These are phyloP conservation scores for Rauvolfia tetraphylla DNA, from an alignment of 257 asterid species.

Conservation along the genomic window DNA sequence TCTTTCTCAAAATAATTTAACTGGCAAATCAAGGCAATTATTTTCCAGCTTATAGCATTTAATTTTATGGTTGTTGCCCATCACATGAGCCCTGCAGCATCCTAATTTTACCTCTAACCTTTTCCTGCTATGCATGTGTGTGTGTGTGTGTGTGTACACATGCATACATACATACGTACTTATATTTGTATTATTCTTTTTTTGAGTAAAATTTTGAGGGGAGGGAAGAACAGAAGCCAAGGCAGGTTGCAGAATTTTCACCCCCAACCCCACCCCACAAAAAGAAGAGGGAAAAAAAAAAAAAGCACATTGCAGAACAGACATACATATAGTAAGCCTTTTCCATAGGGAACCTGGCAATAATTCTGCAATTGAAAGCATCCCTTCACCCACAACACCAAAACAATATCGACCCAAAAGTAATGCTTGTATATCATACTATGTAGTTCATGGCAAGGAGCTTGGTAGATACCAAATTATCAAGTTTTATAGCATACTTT, in stretches of 20 bases:
- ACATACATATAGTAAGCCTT: no score
- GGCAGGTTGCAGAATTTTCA: not conserved
- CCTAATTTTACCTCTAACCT: not conserved
- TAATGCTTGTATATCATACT: not conserved
- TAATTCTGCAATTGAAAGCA: not conserved
- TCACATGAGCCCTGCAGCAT: not conserved
- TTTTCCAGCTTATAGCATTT: not conserved
- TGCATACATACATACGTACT: no score
- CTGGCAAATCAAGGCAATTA: not conserved
- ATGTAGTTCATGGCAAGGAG: not conserved
- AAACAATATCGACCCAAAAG: not conserved
- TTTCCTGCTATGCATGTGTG: not conserved
- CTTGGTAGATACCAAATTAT: not conserved
- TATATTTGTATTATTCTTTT: no score
- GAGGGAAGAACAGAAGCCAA: not conserved
- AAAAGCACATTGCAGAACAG: no score
- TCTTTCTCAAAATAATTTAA: constrained; percentile 11
- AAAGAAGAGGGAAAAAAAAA: no score
- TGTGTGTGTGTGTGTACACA: no score
- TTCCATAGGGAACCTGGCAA: not conserved
- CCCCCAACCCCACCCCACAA: no score
- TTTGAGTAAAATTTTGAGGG: not conserved
- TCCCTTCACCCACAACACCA: no score
- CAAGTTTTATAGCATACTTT: not conserved
- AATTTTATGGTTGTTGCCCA: not conserved